Evolutionary conservation across 2,329 filamentous ascomycete genomes (phyloP).

Genomic region (Cladobotryum mycophilum): DNA sequence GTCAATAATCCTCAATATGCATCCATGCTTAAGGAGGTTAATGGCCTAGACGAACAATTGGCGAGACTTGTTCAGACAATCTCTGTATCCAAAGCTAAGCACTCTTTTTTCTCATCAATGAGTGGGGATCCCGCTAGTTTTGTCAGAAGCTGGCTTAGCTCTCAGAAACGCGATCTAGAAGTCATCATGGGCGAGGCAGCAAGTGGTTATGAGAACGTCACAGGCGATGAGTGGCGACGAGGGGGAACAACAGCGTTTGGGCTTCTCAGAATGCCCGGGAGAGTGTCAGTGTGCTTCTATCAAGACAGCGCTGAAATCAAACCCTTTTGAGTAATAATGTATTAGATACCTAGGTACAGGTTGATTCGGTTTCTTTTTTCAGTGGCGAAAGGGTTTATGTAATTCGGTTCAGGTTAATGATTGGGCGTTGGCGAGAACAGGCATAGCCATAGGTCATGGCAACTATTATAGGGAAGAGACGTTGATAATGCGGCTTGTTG

Average conservation of each 20-base stretch:
- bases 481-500: background rate
- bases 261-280: slow-evolving; percentile 52
- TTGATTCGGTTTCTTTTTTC: too few species aligned
- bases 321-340: background rate
- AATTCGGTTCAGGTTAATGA: background rate
- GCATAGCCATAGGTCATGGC: background rate
- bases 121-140: slow-evolving; percentile 79
- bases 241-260: slow-evolving; percentile 52
- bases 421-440: background rate
- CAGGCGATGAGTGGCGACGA: slow-evolving; percentile 63
- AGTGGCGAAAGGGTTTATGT: too few species aligned
- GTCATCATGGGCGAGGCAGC: slow-evolving; percentile 78
- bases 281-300: slow-evolving; percentile 56
- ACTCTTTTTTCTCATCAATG: slow-evolving; percentile 76
- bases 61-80: slow-evolving; percentile 78
- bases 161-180: slow-evolving; percentile 85
- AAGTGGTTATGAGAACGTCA: slow-evolving; percentile 52
- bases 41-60: slow-evolving; percentile 75
- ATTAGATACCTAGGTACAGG: too few species aligned
- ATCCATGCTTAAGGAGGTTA: slow-evolving; percentile 68
- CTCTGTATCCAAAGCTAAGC: slow-evolving; percentile 79
- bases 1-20: slow-evolving; percentile 65
- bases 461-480: background rate
- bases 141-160: slow-evolving; percentile 80
- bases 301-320: slow-evolving; percentile 39